Conservation (phyloP, 768 basidiomycete genomes). For the Xerocomus potaroensis region DNA sequence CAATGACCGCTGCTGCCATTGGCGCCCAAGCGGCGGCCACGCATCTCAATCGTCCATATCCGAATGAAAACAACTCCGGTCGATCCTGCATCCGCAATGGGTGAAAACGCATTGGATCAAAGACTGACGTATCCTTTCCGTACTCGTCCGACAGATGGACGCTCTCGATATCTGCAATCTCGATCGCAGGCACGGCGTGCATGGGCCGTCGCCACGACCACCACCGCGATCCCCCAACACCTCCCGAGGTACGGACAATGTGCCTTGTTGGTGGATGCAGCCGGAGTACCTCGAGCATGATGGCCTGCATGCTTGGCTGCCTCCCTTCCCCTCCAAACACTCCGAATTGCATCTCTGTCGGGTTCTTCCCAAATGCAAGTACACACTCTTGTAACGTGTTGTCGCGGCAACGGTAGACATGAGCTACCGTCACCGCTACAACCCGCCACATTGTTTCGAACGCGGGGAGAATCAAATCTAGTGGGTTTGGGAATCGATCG, state of each 20-base stretch:
- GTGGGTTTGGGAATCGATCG: conserved; percentile 31
- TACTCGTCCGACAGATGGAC: conserved; percentile 17
- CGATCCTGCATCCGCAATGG: conserved; percentile 20
- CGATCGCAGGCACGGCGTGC: conserved; percentile 5
- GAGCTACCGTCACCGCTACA: conserved; percentile 44
- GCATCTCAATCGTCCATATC: conserved; percentile 35
- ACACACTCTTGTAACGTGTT: conserved; percentile 25
- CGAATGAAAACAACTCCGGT: conserved; percentile 41
- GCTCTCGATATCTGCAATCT: conserved; percentile 23
- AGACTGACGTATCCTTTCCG: conserved; percentile 36
- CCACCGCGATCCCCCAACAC: background rate
- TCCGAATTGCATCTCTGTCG: conserved; percentile 19
- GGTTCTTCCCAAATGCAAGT: conserved; percentile 16
- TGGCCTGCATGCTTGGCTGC: conserved; percentile 19
- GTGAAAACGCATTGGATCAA: conserved; percentile 43
- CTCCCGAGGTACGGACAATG: conserved; percentile 16
- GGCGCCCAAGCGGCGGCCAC: conserved; percentile 55
- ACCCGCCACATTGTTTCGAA: conserved; percentile 67
- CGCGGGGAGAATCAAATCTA: conserved; percentile 55
- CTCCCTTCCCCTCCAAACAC: conserved; percentile 10
- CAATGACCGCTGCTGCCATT: conserved; percentile 47
- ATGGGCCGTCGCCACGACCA: conserved; percentile 12
- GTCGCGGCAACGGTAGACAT: conserved; percentile 21
- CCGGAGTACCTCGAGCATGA: conserved; percentile 28
- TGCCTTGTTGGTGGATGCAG: conserved; percentile 26